phyloP scores from a whole-genome alignment of 768 basidiomycete species.

The Rubroboletus satanas region DNA sequence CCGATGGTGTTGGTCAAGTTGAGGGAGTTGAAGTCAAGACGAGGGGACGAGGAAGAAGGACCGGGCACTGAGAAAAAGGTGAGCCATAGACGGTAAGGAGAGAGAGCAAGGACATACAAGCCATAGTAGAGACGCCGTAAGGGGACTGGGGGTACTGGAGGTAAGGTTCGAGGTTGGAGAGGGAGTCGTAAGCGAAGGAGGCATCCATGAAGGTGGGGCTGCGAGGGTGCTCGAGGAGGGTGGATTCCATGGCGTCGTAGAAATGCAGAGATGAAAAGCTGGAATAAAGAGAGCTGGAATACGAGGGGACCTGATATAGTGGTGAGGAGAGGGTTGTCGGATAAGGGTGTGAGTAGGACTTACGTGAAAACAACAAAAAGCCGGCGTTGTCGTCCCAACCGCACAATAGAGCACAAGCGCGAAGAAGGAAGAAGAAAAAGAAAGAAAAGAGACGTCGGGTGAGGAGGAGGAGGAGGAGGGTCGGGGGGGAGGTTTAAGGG shows the following conservation, averaged over 20 bases:
- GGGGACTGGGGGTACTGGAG: slow-evolving; percentile 67
- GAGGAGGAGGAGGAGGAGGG: slow-evolving; percentile 26
- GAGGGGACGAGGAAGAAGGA: slow-evolving; percentile 50
- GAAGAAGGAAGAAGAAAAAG: slow-evolving; percentile 23
- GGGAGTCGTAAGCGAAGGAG: slow-evolving; percentile 44
- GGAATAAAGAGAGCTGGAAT: slow-evolving; percentile 33
- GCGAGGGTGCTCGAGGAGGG: slow-evolving; percentile 49
- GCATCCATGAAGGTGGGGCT: slow-evolving; percentile 49
- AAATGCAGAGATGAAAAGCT: slow-evolving; percentile 38
- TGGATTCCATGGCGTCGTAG: slow-evolving; percentile 42
- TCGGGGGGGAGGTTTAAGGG: slow-evolving; percentile 15
- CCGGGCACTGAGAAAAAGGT: slow-evolving; percentile 43
- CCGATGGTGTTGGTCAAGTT: slow-evolving; percentile 53
- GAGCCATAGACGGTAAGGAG: neutral
- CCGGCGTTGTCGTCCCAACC: slow-evolving; percentile 29
- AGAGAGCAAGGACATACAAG: slow-evolving; percentile 44
- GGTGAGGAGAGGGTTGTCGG: neutral
- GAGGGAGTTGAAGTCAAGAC: slow-evolving; percentile 60
- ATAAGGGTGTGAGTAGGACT: slow-evolving; percentile 4
- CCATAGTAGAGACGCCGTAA: slow-evolving; percentile 58
- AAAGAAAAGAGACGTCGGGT: slow-evolving; percentile 37
- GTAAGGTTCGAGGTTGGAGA: slow-evolving; percentile 48
- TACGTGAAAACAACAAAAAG: slow-evolving; percentile 34
- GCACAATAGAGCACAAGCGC: slow-evolving; percentile 35
- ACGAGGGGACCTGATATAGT: slow-evolving; percentile 28